phyloP scores from a whole-genome alignment of 768 basidiomycete species.

The Tricholoma matsutake region DNA sequence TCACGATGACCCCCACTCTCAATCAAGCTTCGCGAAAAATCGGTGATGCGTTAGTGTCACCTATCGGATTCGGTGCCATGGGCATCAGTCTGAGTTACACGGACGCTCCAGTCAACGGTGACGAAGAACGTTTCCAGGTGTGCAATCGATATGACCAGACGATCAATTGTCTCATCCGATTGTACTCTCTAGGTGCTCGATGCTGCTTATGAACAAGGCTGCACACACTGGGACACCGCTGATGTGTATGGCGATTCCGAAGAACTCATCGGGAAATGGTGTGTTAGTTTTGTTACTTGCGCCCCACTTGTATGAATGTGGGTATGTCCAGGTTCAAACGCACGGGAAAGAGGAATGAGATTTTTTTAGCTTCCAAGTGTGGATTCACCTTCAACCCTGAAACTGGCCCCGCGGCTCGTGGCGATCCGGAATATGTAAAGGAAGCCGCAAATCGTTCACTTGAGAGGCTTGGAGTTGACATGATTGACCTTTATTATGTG shows the following conservation, averaged over 20 bases:
- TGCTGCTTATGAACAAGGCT: conserved; percentile 37
- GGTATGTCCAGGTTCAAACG: background rate
- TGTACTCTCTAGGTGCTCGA: conserved; percentile 37
- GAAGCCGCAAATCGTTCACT: conserved; percentile 33
- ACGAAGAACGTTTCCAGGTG: conserved; percentile 63
- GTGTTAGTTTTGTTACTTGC: too few relatives aligned
- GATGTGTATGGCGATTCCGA: conserved; percentile 4
- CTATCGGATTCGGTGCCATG: conserved; percentile 63
- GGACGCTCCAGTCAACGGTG: conserved; percentile 44
- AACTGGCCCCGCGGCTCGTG: too few relatives aligned
- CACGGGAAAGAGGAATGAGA: background rate
- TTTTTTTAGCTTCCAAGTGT: background rate
- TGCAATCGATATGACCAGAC: too few relatives aligned
- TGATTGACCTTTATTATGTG: conserved; percentile 38
- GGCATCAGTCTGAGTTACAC: conserved; percentile 44
- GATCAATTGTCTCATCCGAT: too few relatives aligned
- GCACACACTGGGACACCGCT: conserved; percentile 13
- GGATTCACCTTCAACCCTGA: too few relatives aligned
- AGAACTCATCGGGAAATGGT: conserved; percentile 3
- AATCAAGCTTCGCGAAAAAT: conserved; percentile 30
- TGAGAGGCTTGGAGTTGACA: conserved; percentile 29
- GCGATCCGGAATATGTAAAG: conserved; percentile 33
- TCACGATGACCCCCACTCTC: too few relatives aligned
- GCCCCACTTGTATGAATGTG: too few relatives aligned
- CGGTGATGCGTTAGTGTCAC: conserved; percentile 42